phyloP scores from a whole-genome alignment of 306 rosid species.

The Vicia sativa region DNA sequence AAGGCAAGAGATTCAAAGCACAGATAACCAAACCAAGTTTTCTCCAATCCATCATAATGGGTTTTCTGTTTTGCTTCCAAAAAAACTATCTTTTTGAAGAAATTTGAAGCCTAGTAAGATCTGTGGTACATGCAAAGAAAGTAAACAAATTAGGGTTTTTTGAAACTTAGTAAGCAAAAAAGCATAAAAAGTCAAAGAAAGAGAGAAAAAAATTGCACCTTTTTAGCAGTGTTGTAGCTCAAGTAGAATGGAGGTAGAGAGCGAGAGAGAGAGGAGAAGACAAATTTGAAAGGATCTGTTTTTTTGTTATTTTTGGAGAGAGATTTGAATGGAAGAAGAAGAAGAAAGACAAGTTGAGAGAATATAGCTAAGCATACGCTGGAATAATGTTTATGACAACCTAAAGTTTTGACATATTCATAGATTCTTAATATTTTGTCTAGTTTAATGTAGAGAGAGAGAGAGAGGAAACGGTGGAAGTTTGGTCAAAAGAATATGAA shows the following conservation, averaged over 20 bases:
- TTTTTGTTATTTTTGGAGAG: constrained; percentile 25
- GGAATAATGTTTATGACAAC: constrained; percentile 46
- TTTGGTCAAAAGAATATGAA: constrained; percentile 13
- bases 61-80: neutral
- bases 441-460: neutral
- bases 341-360: constrained; percentile 32
- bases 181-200: constrained; percentile 15
- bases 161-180: constrained; percentile 14
- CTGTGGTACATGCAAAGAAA: constrained; percentile 23
- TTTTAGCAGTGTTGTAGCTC: constrained; percentile 17
- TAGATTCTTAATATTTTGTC: neutral
- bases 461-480: constrained; percentile 1
- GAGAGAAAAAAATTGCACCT: constrained; percentile 44
- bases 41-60: constrained; percentile 46
- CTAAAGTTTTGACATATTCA: constrained; percentile 41
- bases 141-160: constrained; percentile 9
- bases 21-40: constrained; percentile 50
- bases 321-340: constrained; percentile 20
- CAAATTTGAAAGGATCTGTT: neutral
- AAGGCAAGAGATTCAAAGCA: constrained; percentile 45
- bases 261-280: neutral
- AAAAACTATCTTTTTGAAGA: constrained; percentile 26
- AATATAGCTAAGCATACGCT: constrained; percentile 52
- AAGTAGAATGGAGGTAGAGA: neutral
- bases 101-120: constrained; percentile 32